Evolutionary conservation across 768 basidiomycete species (phyloP).

Genomic region (Calvatia gigantea): DNA sequence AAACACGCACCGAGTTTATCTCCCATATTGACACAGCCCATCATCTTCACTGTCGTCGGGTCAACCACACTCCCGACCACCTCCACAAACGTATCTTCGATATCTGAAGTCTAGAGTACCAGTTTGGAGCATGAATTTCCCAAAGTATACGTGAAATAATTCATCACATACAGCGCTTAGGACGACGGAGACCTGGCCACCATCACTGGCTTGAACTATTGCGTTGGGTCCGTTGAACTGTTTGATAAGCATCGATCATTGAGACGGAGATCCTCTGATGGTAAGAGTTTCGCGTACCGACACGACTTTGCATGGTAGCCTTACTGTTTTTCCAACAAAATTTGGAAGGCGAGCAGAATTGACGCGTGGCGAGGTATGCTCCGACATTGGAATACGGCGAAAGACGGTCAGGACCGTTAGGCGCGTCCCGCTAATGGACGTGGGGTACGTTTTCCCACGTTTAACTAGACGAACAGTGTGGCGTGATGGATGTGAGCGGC

Average conservation of each 20-base stretch:
- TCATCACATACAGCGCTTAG: slow-evolving; percentile 33
- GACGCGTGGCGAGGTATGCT: slow-evolving; percentile 44
- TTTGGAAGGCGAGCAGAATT: slow-evolving; percentile 56
- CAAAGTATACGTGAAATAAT: background rate
- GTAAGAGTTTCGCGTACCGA: slow-evolving; percentile 34
- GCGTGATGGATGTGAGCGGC: no score
- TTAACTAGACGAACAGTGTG: no score
- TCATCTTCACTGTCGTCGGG: slow-evolving; percentile 53
- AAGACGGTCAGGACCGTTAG: no score
- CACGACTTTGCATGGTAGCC: slow-evolving; percentile 59
- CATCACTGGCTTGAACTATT: slow-evolving; percentile 65
- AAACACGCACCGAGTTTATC: slow-evolving; percentile 52
- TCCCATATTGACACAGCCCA: slow-evolving; percentile 54
- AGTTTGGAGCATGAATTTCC: background rate
- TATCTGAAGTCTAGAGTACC: slow-evolving; percentile 35
- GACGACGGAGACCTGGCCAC: slow-evolving; percentile 51
- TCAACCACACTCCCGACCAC: slow-evolving; percentile 60
- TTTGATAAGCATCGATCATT: background rate
- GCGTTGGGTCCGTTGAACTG: slow-evolving; percentile 21
- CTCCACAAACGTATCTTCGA: slow-evolving; percentile 58
- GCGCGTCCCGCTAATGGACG: no score
- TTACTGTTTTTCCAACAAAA: slow-evolving; percentile 51
- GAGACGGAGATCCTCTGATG: background rate
- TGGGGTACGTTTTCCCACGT: no score
- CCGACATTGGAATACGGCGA: background rate